phyloP scores from a whole-genome alignment of 331 rosid genomes.

The Rhamnella rubrinervis region DNA sequence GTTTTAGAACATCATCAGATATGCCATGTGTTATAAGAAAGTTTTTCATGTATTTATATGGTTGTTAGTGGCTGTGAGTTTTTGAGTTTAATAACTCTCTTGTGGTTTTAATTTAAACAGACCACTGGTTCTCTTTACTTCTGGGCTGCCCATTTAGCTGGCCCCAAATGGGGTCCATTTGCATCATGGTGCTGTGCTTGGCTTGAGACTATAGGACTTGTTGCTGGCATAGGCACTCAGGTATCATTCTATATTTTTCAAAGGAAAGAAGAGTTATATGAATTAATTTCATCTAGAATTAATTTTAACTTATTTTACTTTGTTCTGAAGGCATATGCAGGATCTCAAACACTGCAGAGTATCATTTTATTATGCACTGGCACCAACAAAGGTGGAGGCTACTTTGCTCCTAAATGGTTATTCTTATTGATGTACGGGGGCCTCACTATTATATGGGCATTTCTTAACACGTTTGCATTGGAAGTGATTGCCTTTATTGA shows the following conservation, averaged over 20 bases:
- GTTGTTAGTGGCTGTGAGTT: background rate
- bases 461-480: conserved; percentile 76
- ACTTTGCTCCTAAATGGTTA: conserved; percentile 78
- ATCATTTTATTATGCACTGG: conserved; percentile 72
- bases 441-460: conserved; percentile 80
- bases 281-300: background rate
- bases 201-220: conserved; percentile 83
- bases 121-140: conserved; percentile 86
- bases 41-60: background rate
- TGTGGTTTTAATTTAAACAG: conserved; percentile 32
- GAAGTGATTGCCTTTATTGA: conserved; percentile 76
- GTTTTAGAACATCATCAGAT: too few relatives aligned
- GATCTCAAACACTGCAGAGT: conserved; percentile 78
- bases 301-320: conserved; percentile 20
- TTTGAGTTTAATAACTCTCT: background rate
- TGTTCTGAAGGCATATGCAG: conserved; percentile 79
- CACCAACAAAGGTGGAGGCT: conserved; percentile 79
- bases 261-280: background rate
- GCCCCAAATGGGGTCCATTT: conserved; percentile 89
- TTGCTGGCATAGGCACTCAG: conserved; percentile 90
- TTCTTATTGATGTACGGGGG: conserved; percentile 78
- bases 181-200: conserved; percentile 97
- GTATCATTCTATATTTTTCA: conserved; percentile 25
- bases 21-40: too few relatives aligned
- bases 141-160: conserved; percentile 97